A percentile compares a stretch with the other conserved stretches of the same genome.
phyloP scores from a whole-genome alignment of 192 early-diverging fungal species.

The Coemansia sp. region DNA sequence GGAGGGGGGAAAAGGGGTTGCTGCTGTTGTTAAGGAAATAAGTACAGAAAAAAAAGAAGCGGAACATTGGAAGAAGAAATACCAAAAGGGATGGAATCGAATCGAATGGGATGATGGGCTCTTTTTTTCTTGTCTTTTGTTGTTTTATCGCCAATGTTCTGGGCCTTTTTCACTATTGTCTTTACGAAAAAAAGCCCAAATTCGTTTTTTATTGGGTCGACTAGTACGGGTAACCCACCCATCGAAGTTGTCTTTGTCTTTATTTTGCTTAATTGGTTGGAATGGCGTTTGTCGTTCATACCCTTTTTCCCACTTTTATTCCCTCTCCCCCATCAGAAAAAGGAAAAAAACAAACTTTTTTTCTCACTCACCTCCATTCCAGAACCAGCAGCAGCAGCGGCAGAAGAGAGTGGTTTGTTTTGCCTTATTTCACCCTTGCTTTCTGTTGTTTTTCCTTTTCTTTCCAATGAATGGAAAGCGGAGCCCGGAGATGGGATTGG shows the following conservation, averaged over 20 bases:
- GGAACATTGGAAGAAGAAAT: too few relatives aligned
- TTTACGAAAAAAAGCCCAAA: not conserved
- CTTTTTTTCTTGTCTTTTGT: not conserved
- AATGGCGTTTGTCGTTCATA: not conserved
- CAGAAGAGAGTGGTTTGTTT: too few relatives aligned
- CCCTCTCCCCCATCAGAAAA: not conserved
- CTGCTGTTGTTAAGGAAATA: too few relatives aligned
- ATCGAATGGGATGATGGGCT: too few relatives aligned
- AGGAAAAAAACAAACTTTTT: not conserved
- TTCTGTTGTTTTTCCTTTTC: too few relatives aligned
- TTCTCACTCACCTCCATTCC: not conserved
- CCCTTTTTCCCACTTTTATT: not conserved
- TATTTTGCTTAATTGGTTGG: conserved; percentile 5
- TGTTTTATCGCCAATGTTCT: conserved; percentile 5
- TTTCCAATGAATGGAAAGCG: too few relatives aligned
- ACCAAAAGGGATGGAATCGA: too few relatives aligned
- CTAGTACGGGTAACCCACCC: not conserved
- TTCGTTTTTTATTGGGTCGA: not conserved
- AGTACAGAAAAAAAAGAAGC: not conserved
- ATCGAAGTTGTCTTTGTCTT: not conserved
- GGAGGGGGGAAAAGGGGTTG: not conserved
- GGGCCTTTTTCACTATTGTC: not conserved
- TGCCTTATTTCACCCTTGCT: too few relatives aligned
- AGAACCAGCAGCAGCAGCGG: not conserved
- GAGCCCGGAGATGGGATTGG: too few relatives aligned